Evolutionary conservation across 2,329 filamentous ascomycete species (phyloP).

Genomic region (Aureobasidium musti): DNA sequence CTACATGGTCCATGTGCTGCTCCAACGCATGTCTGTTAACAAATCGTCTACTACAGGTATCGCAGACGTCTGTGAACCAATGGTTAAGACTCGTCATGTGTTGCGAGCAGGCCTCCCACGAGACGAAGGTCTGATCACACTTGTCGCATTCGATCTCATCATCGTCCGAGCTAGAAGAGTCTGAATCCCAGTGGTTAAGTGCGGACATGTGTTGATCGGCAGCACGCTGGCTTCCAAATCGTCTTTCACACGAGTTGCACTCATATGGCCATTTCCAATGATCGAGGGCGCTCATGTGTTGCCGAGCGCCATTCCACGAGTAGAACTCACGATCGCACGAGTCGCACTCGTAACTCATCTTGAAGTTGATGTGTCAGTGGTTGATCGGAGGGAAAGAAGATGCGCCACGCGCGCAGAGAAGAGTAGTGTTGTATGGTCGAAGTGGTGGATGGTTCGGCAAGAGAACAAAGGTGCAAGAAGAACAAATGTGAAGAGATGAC

Average conservation of each 20-base stretch:
- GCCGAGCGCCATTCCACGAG: not conserved
- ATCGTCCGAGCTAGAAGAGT: not conserved
- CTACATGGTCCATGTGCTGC: not conserved
- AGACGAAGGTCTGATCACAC: not conserved
- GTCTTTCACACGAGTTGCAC: not conserved
- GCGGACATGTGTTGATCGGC: not conserved
- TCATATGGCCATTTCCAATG: not conserved
- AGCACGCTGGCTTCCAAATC: not conserved
- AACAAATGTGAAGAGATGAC: not conserved
- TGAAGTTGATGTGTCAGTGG: not conserved
- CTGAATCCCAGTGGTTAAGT: not conserved
- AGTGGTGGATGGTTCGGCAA: not conserved
- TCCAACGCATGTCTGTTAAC: not conserved
- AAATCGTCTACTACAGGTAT: not conserved
- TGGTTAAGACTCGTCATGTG: not conserved
- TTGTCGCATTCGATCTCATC: not conserved
- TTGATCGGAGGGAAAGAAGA: not conserved
- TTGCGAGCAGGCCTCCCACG: not conserved
- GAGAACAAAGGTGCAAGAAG: too few relatives aligned
- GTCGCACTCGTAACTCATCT: not conserved
- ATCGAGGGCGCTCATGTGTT: not conserved
- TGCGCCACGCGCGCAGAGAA: not conserved
- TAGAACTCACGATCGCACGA: not conserved
- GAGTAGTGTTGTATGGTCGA: not conserved
- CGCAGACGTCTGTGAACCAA: not conserved